Evolutionary conservation across 1,284 basidiomycete genomes (phyloP), one percentile per base, ranked within the genome.

Genomic region (Ceratobasidium sp.): DNA sequence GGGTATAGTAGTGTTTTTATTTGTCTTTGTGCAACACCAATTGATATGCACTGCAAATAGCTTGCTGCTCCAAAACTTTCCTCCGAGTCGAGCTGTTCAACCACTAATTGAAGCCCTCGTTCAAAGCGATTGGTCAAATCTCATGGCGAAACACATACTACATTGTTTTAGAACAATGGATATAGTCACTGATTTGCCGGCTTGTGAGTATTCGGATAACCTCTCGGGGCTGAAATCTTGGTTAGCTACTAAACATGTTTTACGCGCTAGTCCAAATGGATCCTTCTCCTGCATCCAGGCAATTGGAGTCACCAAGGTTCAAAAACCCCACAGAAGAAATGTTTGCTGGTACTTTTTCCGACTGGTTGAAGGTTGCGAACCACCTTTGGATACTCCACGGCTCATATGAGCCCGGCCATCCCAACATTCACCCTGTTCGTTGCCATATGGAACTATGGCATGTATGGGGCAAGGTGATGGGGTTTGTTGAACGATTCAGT

Each of bases 291-390:
- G n/a, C n/a, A n/a, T n/a, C n/a, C n/a, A n/a, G n/a, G n/a, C n/a
- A n/a, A n/a, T n/a, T n/a, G n/a, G n/a, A n/a, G n/a, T n/a, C n/a
- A n/a, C 23, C 26, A 28, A 28, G 56, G 9, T 57, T 57, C 56
- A 57, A n/a, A 28, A 20, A 9, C 56, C 9, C 23, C 10, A n/a
- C 56, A 7, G 9, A n/a, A 20, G 56, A 57, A n/a, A n/a, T 57
- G n/a, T 57, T 57, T 57, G 56, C 56, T 57, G 56, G n/a, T n/a
- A 57, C 56, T 9, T 57, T n/a, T n/a, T 9, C 56, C 26, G 56
- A 57, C 56, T 57, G 56, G 56, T 10, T 57, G 10, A 57, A 57
- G n/a, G 56, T 57, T 9, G 9, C 23, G 9, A 28, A 20, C n/a
- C 56, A 57, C n/a, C 23, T 57, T 9, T n/a, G 56, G 23, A 20